phyloP scores from a whole-genome alignment of 176 grass and related monocot species.

The Elaeis guineensis region DNA sequence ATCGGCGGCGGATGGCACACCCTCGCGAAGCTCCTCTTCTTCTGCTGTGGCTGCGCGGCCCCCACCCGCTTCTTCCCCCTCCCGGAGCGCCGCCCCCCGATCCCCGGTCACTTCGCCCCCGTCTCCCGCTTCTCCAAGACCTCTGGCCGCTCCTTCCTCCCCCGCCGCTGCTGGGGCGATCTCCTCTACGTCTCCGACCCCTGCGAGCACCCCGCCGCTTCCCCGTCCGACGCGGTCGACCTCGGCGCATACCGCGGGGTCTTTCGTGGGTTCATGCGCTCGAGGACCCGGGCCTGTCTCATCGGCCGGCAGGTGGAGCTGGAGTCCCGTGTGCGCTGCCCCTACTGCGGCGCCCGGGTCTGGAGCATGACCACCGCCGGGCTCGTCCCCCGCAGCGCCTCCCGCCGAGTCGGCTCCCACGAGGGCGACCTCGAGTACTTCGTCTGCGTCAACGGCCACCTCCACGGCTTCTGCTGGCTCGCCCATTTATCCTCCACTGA shows the following conservation, averaged over 20 bases:
- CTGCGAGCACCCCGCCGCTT: constrained; percentile 49
- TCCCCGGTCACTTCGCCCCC: constrained; percentile 36
- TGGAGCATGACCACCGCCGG: constrained; percentile 75
- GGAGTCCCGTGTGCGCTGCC: constrained; percentile 48
- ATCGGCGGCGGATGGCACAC: constrained; percentile 63
- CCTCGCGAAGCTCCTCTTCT: constrained; percentile 59
- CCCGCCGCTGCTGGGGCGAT: constrained; percentile 44
- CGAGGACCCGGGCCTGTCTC: constrained; percentile 52
- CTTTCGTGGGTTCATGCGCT: constrained; percentile 64
- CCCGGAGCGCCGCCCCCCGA: not conserved
- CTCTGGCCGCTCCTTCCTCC: constrained; percentile 52
- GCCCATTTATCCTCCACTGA: constrained; percentile 45
- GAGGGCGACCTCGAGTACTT: constrained; percentile 60
- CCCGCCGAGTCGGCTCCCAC: constrained; percentile 36
- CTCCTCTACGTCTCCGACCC: constrained; percentile 69
- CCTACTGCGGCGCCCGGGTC: constrained; percentile 61
- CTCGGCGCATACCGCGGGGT: constrained; percentile 63
- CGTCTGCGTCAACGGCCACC: constrained; percentile 76
- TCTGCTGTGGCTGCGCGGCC: constrained; percentile 46
- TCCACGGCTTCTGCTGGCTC: constrained; percentile 79
- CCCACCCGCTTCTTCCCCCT: constrained; percentile 19
- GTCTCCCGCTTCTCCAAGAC: constrained; percentile 79
- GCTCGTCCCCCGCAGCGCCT: constrained; percentile 49
- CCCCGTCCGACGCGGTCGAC: constrained; percentile 1
- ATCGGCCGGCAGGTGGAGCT: constrained; percentile 40